phyloP scores from a whole-genome alignment of 1,139 yeast species.

The Taphrina confusa region DNA sequence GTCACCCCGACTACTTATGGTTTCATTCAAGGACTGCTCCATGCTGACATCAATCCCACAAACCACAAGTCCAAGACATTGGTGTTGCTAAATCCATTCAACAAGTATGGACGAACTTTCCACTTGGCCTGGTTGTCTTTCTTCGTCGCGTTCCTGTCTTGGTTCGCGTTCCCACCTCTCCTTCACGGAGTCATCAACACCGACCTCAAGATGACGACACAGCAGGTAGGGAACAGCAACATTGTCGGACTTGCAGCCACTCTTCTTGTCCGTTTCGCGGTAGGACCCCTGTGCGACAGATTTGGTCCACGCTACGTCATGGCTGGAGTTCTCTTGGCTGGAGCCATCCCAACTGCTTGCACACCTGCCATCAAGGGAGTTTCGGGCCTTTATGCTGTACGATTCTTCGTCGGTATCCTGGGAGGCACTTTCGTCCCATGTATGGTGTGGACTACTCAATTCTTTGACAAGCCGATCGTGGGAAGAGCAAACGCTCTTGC shows the following conservation, averaged over 20 bases:
- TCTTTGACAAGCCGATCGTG: constrained; percentile 46
- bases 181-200: constrained; percentile 42
- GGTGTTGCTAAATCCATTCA: constrained; percentile 44
- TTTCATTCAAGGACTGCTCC: constrained; percentile 21
- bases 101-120: constrained; percentile 44
- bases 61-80: constrained; percentile 45
- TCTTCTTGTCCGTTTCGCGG: constrained; percentile 44
- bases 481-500: constrained; percentile 48
- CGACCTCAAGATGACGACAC: constrained; percentile 44
- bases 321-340: constrained; percentile 44
- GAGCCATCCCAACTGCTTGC: constrained; percentile 47
- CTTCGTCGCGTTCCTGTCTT: constrained; percentile 47
- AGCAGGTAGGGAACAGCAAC: constrained; percentile 46
- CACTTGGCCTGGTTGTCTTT: constrained; percentile 47
- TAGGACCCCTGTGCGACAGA: constrained; percentile 47
- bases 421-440: constrained; percentile 48
- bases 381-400: constrained; percentile 44
- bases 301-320: constrained; percentile 46
- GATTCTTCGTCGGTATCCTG: constrained; percentile 47
- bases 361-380: constrained; percentile 45
- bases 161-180: constrained; percentile 49
- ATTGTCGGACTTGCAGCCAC: constrained; percentile 47
- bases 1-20: not conserved
- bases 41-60: constrained; percentile 45
- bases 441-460: constrained; percentile 46